These are phyloP conservation scores for Pseudohalonectria lignicola DNA, from an alignment of 2,329 filamentous ascomycete genomes.

Conservation along the genomic window DNA sequence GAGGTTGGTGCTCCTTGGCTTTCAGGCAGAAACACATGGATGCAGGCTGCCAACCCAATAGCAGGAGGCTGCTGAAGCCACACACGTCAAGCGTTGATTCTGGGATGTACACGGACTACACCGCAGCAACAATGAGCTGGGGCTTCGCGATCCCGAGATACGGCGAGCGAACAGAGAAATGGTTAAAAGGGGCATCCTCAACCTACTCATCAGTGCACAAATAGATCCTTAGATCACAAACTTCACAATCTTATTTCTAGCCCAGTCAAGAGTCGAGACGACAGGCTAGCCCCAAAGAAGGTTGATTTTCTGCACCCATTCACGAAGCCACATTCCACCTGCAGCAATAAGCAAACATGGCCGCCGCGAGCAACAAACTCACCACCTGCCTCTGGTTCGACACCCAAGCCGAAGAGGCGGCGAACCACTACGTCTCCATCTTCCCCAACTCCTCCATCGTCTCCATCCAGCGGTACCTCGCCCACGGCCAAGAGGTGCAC, in stretches of 20 bases:
- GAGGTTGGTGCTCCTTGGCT: neutral
- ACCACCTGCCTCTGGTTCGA: slow-evolving; percentile 29
- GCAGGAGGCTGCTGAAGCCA: neutral
- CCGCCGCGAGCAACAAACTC: slow-evolving; percentile 6
- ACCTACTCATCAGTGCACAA: neutral
- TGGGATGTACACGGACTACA: neutral
- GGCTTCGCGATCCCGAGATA: neutral
- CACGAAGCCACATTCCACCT: neutral
- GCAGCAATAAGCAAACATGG: neutral
- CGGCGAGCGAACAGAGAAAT: neutral
- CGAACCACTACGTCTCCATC: slow-evolving; percentile 27
- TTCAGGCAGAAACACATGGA: neutral
- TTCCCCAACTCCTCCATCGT: slow-evolving; percentile 26
- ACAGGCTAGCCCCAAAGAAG: no score
- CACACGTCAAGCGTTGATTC: neutral
- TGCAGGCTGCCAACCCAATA: neutral
- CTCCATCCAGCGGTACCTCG: slow-evolving; percentile 17
- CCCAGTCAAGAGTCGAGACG: no score
- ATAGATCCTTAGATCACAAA: neutral
- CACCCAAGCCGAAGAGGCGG: slow-evolving; percentile 27
- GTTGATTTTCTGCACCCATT: neutral
- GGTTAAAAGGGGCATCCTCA: neutral
- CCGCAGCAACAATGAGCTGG: neutral
- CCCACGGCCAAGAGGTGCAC: slow-evolving; percentile 18
- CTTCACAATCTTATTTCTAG: neutral